A percentile compares a stretch with the other conserved stretches of the same genome.
phyloP scores from a whole-genome alignment of 2,329 filamentous ascomycete genomes.

The Aspergillus oerlinghausenensis region DNA sequence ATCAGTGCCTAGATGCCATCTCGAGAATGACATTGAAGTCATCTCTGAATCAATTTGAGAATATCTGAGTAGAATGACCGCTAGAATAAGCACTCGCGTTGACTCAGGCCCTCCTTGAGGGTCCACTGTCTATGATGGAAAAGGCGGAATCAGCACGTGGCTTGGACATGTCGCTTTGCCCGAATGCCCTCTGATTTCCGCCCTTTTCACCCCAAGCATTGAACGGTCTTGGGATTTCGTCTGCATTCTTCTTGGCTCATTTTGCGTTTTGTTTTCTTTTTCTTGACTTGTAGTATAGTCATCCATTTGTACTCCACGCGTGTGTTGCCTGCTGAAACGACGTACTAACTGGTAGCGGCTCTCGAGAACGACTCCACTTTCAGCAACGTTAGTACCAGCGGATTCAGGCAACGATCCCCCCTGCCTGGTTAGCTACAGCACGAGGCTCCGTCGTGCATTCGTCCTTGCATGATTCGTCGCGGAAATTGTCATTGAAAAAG shows the following conservation, averaged over 20 bases:
- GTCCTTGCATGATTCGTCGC: not conserved
- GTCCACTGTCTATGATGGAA: not conserved
- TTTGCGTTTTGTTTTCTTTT: not conserved
- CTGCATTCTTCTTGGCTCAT: not conserved
- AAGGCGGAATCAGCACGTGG: conserved; percentile 1
- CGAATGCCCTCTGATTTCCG: not conserved
- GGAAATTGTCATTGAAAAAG: not conserved
- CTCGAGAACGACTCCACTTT: not conserved
- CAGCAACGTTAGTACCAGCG: not conserved
- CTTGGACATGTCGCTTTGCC: conserved; percentile 1
- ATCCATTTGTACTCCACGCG: not conserved
- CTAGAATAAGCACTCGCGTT: not conserved
- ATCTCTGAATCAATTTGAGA: not conserved
- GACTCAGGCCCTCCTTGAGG: not conserved
- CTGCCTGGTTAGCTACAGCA: not conserved
- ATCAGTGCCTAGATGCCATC: not conserved
- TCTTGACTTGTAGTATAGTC: not conserved
- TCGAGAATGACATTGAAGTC: not conserved
- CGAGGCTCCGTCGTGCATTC: not conserved
- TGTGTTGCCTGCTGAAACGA: not conserved
- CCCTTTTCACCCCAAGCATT: not conserved
- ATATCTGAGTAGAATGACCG: not conserved
- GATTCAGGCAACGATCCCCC: not conserved
- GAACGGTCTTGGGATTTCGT: not conserved
- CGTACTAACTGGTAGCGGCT: not conserved